Percentiles rank a stretch among this genome's conserved stretches.
phyloP scores from a whole-genome alignment of 2,329 filamentous ascomycete genomes.

The Apiospora arundinis region DNA sequence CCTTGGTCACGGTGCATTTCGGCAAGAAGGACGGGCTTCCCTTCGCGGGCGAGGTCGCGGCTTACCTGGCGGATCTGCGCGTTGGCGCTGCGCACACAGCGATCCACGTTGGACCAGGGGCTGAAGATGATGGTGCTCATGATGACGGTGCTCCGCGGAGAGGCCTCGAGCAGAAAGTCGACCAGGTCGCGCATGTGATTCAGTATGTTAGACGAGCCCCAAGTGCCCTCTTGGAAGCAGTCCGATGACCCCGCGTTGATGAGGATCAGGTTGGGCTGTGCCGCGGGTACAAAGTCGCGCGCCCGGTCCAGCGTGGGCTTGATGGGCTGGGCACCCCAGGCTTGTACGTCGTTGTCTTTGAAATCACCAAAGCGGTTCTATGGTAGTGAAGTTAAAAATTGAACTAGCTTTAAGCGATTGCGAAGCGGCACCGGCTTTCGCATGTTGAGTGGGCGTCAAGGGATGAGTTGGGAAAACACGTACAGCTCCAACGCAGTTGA shows the following conservation, averaged over 20 bases:
- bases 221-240: conserved; percentile 34
- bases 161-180: conserved; percentile 31
- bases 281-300: conserved; percentile 32
- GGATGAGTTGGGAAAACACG: background rate
- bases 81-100: conserved; percentile 35
- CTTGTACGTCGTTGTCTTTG: conserved; percentile 38
- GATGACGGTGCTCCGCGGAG: conserved; percentile 33
- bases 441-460: background rate
- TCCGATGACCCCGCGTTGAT: conserved; percentile 38
- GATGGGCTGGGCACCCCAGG: conserved; percentile 33
- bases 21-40: conserved; percentile 32
- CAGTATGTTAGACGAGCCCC: conserved; percentile 29
- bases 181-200: conserved; percentile 32
- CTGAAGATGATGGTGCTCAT: conserved; percentile 37
- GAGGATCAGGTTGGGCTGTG: conserved; percentile 37
- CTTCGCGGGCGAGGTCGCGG: conserved; percentile 32
- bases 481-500: conserved; percentile 35
- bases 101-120: conserved; percentile 32
- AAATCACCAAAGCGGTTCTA: conserved; percentile 38
- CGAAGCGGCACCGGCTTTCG: background rate
- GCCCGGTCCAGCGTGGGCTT: conserved; percentile 32
- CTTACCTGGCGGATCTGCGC: conserved; percentile 35
- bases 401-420: too few relatives aligned
- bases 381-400: background rate
- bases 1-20: conserved; percentile 39